Evolutionary conservation across 2,329 filamentous ascomycete genomes (phyloP).

Genomic region (Botrytis byssoidea): DNA sequence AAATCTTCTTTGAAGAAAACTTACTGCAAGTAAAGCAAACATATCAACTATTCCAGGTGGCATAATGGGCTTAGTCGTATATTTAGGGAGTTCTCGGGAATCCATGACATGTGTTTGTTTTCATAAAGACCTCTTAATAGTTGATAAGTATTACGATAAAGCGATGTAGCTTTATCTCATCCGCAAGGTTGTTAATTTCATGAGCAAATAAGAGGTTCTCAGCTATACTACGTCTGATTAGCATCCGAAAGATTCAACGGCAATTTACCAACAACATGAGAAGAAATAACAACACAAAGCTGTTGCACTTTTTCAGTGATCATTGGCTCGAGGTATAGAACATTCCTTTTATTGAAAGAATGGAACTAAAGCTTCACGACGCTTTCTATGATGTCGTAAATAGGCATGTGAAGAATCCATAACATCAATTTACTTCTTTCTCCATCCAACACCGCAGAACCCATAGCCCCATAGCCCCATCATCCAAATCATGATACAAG

Average conservation of each 20-base stretch:
- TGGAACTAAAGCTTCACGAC: too few relatives aligned
- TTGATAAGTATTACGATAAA: conserved; percentile 18
- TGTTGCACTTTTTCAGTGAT: too few relatives aligned
- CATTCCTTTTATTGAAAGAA: too few relatives aligned
- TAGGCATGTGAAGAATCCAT: too few relatives aligned
- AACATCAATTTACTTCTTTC: neutral
- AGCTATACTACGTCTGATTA: conserved; percentile 8
- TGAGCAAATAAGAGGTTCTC: conserved; percentile 23
- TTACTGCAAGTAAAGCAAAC: conserved; percentile 23
- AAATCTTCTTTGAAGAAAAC: neutral
- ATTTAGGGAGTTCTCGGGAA: conserved; percentile 22
- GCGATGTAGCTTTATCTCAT: conserved; percentile 15
- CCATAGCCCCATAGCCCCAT: neutral
- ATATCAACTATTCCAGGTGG: conserved; percentile 13
- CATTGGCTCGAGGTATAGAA: too few relatives aligned
- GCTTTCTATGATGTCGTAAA: too few relatives aligned
- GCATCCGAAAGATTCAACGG: neutral
- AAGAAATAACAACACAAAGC: too few relatives aligned
- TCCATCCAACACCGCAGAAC: neutral
- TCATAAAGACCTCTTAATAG: conserved; percentile 6
- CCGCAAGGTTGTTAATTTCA: conserved; percentile 16
- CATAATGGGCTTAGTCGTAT: neutral
- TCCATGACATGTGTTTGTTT: conserved; percentile 13
- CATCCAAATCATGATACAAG: conserved; percentile 6
- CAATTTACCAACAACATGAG: too few relatives aligned